Base-by-base conservation (phyloP, 2,329 filamentous ascomycete genomes). In the Claviceps humidiphila region DNA sequence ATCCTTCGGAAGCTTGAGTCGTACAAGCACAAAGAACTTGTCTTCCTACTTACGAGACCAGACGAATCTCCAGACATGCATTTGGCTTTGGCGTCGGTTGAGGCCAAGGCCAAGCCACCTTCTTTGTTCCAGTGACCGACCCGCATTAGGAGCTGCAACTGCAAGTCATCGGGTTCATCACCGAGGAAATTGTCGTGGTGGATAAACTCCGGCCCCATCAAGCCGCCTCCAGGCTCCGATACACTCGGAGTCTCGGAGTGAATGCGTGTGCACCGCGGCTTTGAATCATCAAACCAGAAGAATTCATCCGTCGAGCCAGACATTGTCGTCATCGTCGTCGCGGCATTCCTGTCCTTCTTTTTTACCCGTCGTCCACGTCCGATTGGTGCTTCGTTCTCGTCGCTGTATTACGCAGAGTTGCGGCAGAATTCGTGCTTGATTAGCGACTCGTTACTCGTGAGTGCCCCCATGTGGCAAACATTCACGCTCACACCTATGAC, bases 181-280 rank as follows among this genome's bases (percentile, higher is more conserved):
- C 30, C 30, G 4, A 11, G 9, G 30, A 11, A 9, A 17, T 6
- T 50, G 17, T 50, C 14, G 13, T 47, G 24, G 47, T 49, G 53
- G 53, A 52, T 54, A 54, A 54, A 54, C 53, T 47, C 50, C 53
- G 53, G 53, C 42, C 30, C 50, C 40, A 14, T n/a, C 24, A 22
- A 40, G 13, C 20, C 40, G 9, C 14, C 48, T 47, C 30, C 30
- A 50, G 20, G 38, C 38, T 49, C 47, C 17, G 44, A 20, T 16
- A n/a, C 4, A 41, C n/a, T n/a, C 38, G 20, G 41, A 20, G 17
- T 43, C n/a, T n/a, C n/a, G n/a, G n/a, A n/a, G n/a, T n/a, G n/a
- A 20, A n/a, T 26, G 20, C 37, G 38, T 39, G 47, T 41, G 41
- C 49, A 50, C 30, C 41, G 30, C 49, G 49, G 20, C 49, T 41